These are phyloP conservation scores for Blastomyces parvus DNA, from an alignment of 2,329 filamentous ascomycete genomes.

Conservation along the genomic window DNA sequence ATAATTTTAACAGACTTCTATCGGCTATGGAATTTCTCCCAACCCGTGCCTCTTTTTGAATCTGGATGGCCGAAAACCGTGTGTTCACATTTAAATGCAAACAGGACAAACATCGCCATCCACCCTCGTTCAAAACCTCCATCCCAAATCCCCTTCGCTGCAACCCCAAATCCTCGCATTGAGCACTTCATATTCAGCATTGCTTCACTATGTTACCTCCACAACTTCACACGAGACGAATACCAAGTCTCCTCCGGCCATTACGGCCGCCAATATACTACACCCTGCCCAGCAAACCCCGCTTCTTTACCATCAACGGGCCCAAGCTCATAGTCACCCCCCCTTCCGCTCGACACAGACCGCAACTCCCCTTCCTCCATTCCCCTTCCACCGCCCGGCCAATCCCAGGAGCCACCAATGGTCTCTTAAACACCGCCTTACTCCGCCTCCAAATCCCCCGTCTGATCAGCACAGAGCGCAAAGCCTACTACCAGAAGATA, in stretches of 20 bases:
- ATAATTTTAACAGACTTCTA: background rate
- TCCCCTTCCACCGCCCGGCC: constrained; percentile 41
- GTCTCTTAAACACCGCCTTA: constrained; percentile 13
- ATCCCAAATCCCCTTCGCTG: constrained; percentile 47
- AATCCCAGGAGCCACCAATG: constrained; percentile 43
- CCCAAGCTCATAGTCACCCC: constrained; percentile 44
- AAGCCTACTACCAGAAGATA: constrained; percentile 46
- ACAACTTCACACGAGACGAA: constrained; percentile 30
- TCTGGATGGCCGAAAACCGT: no score
- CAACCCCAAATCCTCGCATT: constrained; percentile 28
- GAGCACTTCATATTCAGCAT: background rate
- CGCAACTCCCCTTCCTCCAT: constrained; percentile 58
- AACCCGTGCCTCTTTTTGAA: background rate
- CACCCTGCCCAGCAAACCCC: constrained; percentile 22
- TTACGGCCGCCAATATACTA: constrained; percentile 27
- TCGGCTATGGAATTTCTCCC: background rate
- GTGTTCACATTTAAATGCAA: constrained; percentile 12
- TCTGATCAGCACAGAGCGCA: constrained; percentile 52
- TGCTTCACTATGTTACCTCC: constrained; percentile 26
- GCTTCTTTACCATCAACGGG: constrained; percentile 51
- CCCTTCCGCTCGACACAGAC: constrained; percentile 40
- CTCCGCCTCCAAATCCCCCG: constrained; percentile 36
- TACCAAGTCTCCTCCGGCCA: constrained; percentile 31
- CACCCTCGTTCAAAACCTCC: background rate
- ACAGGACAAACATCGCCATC: constrained; percentile 16